These are phyloP conservation scores for Aspergillus brasiliensis DNA, from an alignment of 2,329 filamentous ascomycete species.

Conservation along the genomic window DNA sequence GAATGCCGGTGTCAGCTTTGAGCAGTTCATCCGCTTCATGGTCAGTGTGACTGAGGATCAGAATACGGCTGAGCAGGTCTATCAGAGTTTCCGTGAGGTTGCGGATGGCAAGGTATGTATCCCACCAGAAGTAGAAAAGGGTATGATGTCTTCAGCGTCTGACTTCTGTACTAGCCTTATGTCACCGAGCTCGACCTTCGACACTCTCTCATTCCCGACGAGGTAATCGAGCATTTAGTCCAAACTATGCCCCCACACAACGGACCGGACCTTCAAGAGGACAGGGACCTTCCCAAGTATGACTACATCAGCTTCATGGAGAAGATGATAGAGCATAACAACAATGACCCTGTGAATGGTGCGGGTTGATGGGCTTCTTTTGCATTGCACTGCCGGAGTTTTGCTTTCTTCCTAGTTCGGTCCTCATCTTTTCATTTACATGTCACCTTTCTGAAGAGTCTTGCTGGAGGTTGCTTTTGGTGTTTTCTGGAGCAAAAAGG, in stretches of 20 bases:
- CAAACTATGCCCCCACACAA: conserved; percentile 82
- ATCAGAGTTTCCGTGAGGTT: conserved; percentile 95
- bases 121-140: not conserved
- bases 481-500: conserved; percentile 29
- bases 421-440: conserved; percentile 15
- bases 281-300: conserved; percentile 81
- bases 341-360: conserved; percentile 31
- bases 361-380: conserved; percentile 23
- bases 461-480: conserved; percentile 21
- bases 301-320: conserved; percentile 99
- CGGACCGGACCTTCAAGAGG: conserved; percentile 82
- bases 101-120: conserved; percentile 80
- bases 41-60: conserved; percentile 98
- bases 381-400: conserved; percentile 14
- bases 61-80: conserved; percentile 97
- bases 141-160: conserved; percentile 10
- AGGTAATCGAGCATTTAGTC: conserved; percentile 90
- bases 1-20: conserved; percentile 78
- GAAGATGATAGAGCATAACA: conserved; percentile 64
- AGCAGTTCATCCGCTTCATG: conserved; percentile 99
- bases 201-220: conserved; percentile 92
- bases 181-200: conserved; percentile 96
- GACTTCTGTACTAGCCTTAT: conserved; percentile 63
- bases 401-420: conserved; percentile 7
- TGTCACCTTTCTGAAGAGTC: conserved; percentile 12